Evolutionary conservation across 1,284 basidiomycete species (phyloP).

Genomic region (Gymnopus androsaceus): DNA sequence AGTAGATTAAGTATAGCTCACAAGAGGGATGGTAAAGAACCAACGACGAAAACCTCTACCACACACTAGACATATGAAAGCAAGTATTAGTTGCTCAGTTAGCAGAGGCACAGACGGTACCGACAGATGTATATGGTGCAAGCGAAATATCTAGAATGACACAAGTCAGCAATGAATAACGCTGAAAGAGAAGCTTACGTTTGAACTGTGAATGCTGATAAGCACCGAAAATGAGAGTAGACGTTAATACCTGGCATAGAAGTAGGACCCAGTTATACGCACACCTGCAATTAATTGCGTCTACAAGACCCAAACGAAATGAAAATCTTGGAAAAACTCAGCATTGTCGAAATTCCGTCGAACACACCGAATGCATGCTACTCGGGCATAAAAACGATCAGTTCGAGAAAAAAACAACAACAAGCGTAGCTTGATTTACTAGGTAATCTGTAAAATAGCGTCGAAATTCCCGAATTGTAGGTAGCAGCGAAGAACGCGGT

Average conservation of each 20-base stretch:
- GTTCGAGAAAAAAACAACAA: not conserved
- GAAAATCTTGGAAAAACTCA: not conserved
- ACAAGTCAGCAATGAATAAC: not conserved
- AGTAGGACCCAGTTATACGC: not conserved
- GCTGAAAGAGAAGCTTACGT: constrained; percentile 14
- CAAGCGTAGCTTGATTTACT: constrained; percentile 9
- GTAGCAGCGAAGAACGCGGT: constrained; percentile 20
- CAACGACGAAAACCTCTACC: no score
- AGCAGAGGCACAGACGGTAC: not conserved
- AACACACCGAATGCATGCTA: not conserved
- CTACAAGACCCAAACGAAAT: not conserved
- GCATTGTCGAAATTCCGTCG: not conserved
- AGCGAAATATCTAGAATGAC: not conserved
- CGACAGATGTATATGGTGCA: not conserved
- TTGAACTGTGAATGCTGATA: constrained; percentile 26
- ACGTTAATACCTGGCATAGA: no score
- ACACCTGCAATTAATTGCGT: constrained; percentile 2
- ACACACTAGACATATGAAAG: no score
- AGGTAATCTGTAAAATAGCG: constrained; percentile 18
- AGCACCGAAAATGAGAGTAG: constrained; percentile 8
- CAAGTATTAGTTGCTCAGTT: no score
- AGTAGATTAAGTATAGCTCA: no score
- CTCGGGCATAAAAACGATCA: no score
- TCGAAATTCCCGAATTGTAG: constrained; percentile 23
- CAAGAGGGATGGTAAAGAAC: no score